These are phyloP conservation scores for Macadamia tetraphylla DNA, from an alignment of 164 flowering plant species.

Conservation along the genomic window DNA sequence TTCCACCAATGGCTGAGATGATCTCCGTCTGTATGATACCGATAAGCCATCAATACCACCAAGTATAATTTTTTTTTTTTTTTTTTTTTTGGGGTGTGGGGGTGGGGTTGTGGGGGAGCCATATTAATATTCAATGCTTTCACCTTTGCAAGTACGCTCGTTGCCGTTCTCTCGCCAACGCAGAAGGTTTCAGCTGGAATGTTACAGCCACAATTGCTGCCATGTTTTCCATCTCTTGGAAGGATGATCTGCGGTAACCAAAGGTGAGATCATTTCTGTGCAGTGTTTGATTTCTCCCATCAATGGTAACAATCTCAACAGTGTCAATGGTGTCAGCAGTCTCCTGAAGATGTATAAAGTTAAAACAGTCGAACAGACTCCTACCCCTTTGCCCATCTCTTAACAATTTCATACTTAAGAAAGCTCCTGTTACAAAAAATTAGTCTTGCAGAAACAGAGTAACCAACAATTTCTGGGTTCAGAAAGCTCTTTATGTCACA, in stretches of 20 bases:
- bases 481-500: no score
- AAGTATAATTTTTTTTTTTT: no score
- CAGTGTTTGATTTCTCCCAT: conserved; percentile 25
- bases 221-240: conserved; percentile 39
- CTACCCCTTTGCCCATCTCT: not conserved
- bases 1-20: conserved; percentile 32
- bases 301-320: conserved; percentile 33
- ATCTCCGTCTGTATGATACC: conserved; percentile 24
- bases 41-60: no score
- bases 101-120: not conserved
- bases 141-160: conserved; percentile 34
- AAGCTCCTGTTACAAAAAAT: no score
- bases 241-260: conserved; percentile 38
- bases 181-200: conserved; percentile 29
- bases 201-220: conserved; percentile 47
- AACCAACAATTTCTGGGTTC: no score
- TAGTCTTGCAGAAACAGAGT: no score
- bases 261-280: conserved; percentile 31
- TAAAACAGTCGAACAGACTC: not conserved
- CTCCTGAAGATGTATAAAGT: conserved; percentile 19
- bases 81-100: no score
- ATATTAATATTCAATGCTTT: no score
- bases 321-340: conserved; percentile 31
- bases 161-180: conserved; percentile 23
- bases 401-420: no score